Evolutionary conservation across 1,139 yeast species (phyloP).

Genomic region (Kodamaea sp.): DNA sequence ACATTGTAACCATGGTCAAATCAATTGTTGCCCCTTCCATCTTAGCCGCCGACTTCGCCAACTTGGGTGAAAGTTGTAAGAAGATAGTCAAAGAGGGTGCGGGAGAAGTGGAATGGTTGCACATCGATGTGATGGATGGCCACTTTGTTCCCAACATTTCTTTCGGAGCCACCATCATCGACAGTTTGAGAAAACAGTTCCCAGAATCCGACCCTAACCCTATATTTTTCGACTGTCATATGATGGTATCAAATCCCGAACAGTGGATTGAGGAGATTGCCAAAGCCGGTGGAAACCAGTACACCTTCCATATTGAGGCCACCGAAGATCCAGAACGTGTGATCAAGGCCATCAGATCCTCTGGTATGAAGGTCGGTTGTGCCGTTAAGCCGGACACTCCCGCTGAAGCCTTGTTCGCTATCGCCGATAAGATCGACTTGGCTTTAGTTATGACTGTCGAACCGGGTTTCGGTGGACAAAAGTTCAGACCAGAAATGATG

Average conservation of each 20-base stretch:
- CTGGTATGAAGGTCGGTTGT: constrained; percentile 93
- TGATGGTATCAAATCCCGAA: constrained; percentile 97
- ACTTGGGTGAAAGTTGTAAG: constrained; percentile 85
- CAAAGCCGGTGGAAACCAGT: constrained; percentile 93
- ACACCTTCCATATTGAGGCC: constrained; percentile 95
- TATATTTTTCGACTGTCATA: constrained; percentile 95
- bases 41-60: constrained; percentile 90
- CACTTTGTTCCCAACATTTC: constrained; percentile 97
- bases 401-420: constrained; percentile 76
- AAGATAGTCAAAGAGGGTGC: constrained; percentile 70
- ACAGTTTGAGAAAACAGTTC: constrained; percentile 72
- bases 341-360: constrained; percentile 69
- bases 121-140: constrained; percentile 98
- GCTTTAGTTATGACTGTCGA: constrained; percentile 97
- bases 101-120: constrained; percentile 73
- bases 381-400: constrained; percentile 95
- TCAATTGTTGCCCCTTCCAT: constrained; percentile 95
- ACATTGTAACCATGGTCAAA: constrained; percentile 64
- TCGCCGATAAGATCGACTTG: constrained; percentile 84
- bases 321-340: constrained; percentile 76
- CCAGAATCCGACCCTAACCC: constrained; percentile 54
- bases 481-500: constrained; percentile 95
- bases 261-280: constrained; percentile 95
- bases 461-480: constrained; percentile 99
- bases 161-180: constrained; percentile 87